Evolutionary conservation across 768 basidiomycete genomes (phyloP), one percentile per base, ranked within the genome.

Genomic region (Clitopilus passeckerianus): DNA sequence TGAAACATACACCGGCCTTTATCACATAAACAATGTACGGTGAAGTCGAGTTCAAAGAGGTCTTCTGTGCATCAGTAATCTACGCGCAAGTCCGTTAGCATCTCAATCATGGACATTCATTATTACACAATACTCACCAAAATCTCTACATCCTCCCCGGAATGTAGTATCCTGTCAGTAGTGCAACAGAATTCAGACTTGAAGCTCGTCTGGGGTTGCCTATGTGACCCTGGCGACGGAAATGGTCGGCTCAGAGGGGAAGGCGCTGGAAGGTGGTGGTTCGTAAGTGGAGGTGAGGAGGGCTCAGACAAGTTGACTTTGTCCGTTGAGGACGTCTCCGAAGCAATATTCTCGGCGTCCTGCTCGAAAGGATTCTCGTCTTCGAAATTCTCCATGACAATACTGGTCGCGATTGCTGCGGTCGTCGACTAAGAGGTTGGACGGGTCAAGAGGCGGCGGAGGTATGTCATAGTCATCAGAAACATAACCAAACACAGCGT

Each of bases 41-140:
- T 20, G 93, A 90, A 54, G 79, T 85, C n/a, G 94, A 83, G 66
- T 92, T 91, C 57, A 91, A 80, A 12, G 89, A 85, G 23, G 95
- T 98, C 85, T 99, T 99, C 74, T 91, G 86, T 14, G 97, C 96
- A 68, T 98, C 96, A 34, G 87, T 84, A 63, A 99, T 98, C 95
- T 97, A 33, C 1, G n/a, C n/a, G 22, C 20, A 20, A 22, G 20
- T 34, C 52, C 63, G 9, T 37, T 56, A 30, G 27, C 34, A 56
- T 34, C 37, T 7, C 16, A 16, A 16, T 53, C 16, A 22, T 20
- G 33, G 1, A n/a, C 24, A 30, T 14, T 18, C 12, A 5, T 50
- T 50, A 22, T 18, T 30, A 16, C 14, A 55, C 30, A 6, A 15
- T 7, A 77, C 87, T 57, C 60, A 92, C 92, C 75, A 83, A 68